Evolutionary conservation across 2,329 filamentous ascomycete genomes (phyloP), one percentile per base, ranked within the genome.

Genomic region (Neobulgaria alba): DNA sequence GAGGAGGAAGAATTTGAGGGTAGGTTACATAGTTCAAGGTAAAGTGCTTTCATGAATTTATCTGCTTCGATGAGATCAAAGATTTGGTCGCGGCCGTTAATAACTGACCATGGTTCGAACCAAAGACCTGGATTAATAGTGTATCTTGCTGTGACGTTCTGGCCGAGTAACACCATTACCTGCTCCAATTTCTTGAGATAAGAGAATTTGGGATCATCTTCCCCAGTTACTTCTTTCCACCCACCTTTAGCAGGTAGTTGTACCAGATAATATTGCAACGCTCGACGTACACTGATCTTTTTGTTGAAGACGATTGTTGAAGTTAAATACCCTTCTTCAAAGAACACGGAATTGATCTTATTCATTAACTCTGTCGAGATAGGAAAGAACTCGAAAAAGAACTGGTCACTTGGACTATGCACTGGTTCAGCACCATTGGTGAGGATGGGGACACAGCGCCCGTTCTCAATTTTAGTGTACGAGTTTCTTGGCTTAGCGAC

Each of bases 401-500:
- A 50, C 18, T 23, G 39, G 33, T 50, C 39, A 31, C 41, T 21
- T 19, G 14, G 12, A 15, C 33, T 33, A 14, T 19, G n/a, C 12
- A 29, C 17, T 10, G 16, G 17, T 10, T 36, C 20, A 20, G 38
- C 37, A 4, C 31, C 37, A 36, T 38, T 36, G 23, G 34, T n/a
- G n/a, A 34, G 31, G 7, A 26, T 7, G 23, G 23, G 12, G 15
- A 42, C 36, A 15, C 29, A 3, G 33, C 39, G 38, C 17, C 47
- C 47, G 29, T 43, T 33, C 10, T 48, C 38, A 18, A 48, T 17
- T 14, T 36, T 35, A 7, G 35, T 42, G 38, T 50, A 50, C 8
- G 32, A 41, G 35, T 50, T 46, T 5, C 21, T 37, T 16, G 48
- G 39, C 42, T 50, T 50, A 8, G 15, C 26, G 20, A 46, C 40